Evolutionary conservation across 2,329 filamentous ascomycete genomes (phyloP).

Genomic region (Teratosphaeria gauchensis): DNA sequence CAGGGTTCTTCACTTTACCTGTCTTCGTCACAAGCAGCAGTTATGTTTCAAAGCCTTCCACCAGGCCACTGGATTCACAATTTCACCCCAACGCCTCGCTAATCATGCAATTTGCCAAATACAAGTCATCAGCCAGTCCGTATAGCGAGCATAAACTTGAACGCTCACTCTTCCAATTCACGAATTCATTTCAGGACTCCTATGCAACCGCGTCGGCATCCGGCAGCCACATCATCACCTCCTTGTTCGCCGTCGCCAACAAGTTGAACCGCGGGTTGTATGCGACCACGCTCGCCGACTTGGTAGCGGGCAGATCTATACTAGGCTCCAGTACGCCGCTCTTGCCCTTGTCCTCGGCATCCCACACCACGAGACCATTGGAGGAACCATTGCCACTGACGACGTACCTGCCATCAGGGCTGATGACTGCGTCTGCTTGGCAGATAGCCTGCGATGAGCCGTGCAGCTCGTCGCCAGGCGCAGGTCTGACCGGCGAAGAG

Average conservation of each 20-base stretch:
- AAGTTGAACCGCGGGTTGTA: conserved; percentile 91
- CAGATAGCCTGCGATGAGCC: conserved; percentile 20
- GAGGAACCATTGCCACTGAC: conserved; percentile 60
- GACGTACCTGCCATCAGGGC: conserved; percentile 80
- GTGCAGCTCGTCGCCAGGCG: conserved; percentile 34
- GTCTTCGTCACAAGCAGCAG: not conserved
- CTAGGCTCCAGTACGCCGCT: conserved; percentile 53
- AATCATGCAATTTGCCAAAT: not conserved
- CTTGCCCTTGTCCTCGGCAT: conserved; percentile 51
- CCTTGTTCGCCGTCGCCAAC: conserved; percentile 79
- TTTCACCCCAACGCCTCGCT: not conserved
- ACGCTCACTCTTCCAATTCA: not conserved
- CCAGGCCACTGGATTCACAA: not conserved
- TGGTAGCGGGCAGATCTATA: conserved; percentile 53
- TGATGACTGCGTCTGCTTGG: conserved; percentile 76
- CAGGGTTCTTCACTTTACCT: not conserved
- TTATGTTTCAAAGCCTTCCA: not conserved
- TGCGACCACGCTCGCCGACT: conserved; percentile 63
- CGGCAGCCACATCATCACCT: conserved; percentile 45
- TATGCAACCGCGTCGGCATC: conserved; percentile 28
- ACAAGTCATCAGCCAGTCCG: not conserved
- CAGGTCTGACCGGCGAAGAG: conserved; percentile 19
- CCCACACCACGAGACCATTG: conserved; percentile 76
- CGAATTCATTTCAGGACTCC: not conserved
- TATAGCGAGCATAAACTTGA: not conserved